Conservation (phyloP, 495 filamentous ascomycete genomes). For the Penicillium cosmopolitanum region DNA sequence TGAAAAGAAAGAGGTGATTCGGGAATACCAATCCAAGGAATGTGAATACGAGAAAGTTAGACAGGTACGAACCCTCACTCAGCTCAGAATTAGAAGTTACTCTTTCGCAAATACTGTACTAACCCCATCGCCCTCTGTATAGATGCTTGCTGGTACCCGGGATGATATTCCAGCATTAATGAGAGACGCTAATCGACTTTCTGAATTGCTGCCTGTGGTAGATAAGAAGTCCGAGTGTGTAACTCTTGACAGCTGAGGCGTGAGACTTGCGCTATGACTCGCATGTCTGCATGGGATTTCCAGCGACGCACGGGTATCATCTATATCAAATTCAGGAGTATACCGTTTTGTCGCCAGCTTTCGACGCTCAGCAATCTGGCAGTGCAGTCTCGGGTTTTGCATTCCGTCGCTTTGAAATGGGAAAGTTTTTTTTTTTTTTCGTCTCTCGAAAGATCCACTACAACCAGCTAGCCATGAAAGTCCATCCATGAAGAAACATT, state of each 20-base stretch:
- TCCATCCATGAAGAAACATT: too few species aligned
- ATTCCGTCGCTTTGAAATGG: too few species aligned
- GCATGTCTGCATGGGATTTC: too few species aligned
- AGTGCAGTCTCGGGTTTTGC: too few species aligned
- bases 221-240: constrained; percentile 58
- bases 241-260: constrained; percentile 22
- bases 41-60: constrained; percentile 75
- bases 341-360: too few species aligned
- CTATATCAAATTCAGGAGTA: too few species aligned
- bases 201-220: constrained; percentile 71
- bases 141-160: constrained; percentile 71
- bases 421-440: too few species aligned
- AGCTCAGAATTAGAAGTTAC: too few species aligned
- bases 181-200: constrained; percentile 81
- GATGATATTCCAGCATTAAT: constrained; percentile 78
- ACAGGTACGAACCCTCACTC: constrained; percentile 51
- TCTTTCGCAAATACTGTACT: constrained; percentile 9
- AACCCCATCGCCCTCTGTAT: constrained; percentile 7
- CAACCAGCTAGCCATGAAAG: too few species aligned
- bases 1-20: constrained; percentile 73
- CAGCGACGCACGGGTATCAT: too few species aligned
- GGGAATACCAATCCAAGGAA: constrained; percentile 88
- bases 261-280: neutral
- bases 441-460: too few species aligned
- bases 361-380: too few species aligned